Percentiles rank a stretch among this genome's conserved stretches.
These are phyloP conservation scores for Penicillium sp. DNA, from an alignment of 2,329 filamentous ascomycete genomes.

Conservation along the genomic window DNA sequence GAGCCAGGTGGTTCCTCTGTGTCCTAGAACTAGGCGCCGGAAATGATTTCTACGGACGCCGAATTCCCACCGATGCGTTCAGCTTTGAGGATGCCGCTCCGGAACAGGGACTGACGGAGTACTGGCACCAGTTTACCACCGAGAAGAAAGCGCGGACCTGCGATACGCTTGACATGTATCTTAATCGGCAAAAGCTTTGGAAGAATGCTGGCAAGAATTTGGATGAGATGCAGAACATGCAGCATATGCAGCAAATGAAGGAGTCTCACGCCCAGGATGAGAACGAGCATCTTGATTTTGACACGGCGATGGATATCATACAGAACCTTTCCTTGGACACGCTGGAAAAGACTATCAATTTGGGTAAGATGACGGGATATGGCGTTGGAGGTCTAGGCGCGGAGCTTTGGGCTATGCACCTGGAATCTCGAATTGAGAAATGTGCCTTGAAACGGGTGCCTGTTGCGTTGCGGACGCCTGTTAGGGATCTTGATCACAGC, in stretches of 20 bases:
- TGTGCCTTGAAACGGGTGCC: slow-evolving; percentile 7
- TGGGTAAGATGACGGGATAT: background rate
- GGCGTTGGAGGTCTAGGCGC: slow-evolving; percentile 1
- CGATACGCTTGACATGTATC: slow-evolving; percentile 8
- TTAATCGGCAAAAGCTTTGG: slow-evolving; percentile 2
- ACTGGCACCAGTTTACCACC: slow-evolving; percentile 14
- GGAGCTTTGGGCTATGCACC: background rate
- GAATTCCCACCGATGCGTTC: slow-evolving; percentile 16
- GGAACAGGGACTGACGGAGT: slow-evolving; percentile 14
- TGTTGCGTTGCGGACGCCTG: slow-evolving; percentile 2
- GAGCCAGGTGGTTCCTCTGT: slow-evolving; percentile 18
- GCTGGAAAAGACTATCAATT: background rate
- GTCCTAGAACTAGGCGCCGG: slow-evolving; percentile 8
- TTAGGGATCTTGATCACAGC: slow-evolving; percentile 5
- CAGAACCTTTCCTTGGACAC: background rate
- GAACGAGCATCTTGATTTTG: background rate
- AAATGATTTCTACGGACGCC: slow-evolving; percentile 10
- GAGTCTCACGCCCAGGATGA: background rate
- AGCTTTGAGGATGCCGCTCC: slow-evolving; percentile 15
- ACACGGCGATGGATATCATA: background rate
- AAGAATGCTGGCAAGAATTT: background rate
- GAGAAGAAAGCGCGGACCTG: slow-evolving; percentile 13
- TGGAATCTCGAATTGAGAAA: slow-evolving; percentile 5
- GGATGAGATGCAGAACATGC: background rate
- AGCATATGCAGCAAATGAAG: background rate